Conservation (phyloP, 371 early-diverging fungal species). For the Mucor ambiguus region DNA sequence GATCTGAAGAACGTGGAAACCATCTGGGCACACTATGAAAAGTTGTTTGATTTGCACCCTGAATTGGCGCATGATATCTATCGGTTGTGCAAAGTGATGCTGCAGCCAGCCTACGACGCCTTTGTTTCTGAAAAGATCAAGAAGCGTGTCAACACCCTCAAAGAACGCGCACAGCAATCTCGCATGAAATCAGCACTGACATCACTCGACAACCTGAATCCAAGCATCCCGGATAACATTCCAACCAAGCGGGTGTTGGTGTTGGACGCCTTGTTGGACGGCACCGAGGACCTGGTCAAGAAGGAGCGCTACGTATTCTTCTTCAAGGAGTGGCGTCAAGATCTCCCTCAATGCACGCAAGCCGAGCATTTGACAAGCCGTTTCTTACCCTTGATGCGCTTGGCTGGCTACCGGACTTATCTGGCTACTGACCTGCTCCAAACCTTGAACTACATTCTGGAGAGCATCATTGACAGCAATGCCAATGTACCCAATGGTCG, state of each 20-base stretch:
- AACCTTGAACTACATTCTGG: constrained; percentile 44
- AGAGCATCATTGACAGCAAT: constrained; percentile 39
- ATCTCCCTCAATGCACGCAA: constrained; percentile 38
- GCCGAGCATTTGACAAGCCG: constrained; percentile 44
- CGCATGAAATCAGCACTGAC: constrained; percentile 28
- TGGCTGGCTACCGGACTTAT: constrained; percentile 55
- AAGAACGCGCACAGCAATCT: constrained; percentile 32
- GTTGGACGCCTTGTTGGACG: constrained; percentile 30
- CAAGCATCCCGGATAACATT: constrained; percentile 26
- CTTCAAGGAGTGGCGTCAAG: constrained; percentile 59
- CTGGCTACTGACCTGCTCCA: constrained; percentile 48
- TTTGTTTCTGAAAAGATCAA: constrained; percentile 41
- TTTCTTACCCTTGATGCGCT: constrained; percentile 51
- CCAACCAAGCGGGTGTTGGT: constrained; percentile 30
- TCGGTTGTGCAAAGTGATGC: constrained; percentile 58
- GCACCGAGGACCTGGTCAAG: constrained; percentile 28
- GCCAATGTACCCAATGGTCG: constrained; percentile 27
- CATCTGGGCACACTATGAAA: constrained; percentile 58
- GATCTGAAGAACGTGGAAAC: constrained; percentile 58
- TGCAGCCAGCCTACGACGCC: constrained; percentile 56
- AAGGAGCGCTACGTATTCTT: constrained; percentile 57
- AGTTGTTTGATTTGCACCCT: constrained; percentile 61
- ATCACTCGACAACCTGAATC: constrained; percentile 16
- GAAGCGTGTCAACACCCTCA: constrained; percentile 18
- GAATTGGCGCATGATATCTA: constrained; percentile 65